Base-by-base conservation (phyloP, 495 filamentous ascomycete genomes). In the Aspergillus wentii region DNA sequence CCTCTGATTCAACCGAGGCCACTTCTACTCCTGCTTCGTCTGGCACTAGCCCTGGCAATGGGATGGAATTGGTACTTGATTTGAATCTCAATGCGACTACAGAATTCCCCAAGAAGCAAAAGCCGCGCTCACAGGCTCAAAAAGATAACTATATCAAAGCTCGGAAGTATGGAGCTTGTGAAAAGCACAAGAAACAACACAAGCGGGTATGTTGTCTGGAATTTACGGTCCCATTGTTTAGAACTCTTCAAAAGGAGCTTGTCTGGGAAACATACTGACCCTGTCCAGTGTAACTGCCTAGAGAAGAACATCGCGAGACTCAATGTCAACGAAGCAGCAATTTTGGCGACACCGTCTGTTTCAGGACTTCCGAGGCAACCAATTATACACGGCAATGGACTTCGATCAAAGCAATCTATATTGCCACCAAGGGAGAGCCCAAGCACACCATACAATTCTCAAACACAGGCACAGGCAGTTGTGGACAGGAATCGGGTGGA, bases 101-200 rank as follows among this genome's bases (percentile, higher is more conserved):
- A 19, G 62, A 69, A 39, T 39, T 68, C 17, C 67, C 67, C 0
- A 68, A 58, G 45, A 71, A 71, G 41, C 67, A 71, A 29, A 71
- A 66, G 41, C 62, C 65, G 19, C 52, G 67, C 19, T 69, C 67
- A 9, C 53, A 54, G 40, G 67, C 65, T 16, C 65, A 71, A 46
- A 68, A 58, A 41, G 67, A 71, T 38, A 69, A 63, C 47, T 71
- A 71, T 40, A 69, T 68, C 53, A 71, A 71, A 40, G 65, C 55
- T 40, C 57, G 67, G 2, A 69, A 67, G 25, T 57, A 68, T 29
- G 67, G 67, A 5, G 67, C 64, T 23, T 71, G 67, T 32, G 59
- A 68, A 40, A 71, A 71, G 43, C 67, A 71, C 45, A 59, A 62
- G 44, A 71, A 69, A 40, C 67, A 69, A 43, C 67, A 71, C 27